Conservation (phyloP, 768 basidiomycete genomes). For the Russula lepida region DNA sequence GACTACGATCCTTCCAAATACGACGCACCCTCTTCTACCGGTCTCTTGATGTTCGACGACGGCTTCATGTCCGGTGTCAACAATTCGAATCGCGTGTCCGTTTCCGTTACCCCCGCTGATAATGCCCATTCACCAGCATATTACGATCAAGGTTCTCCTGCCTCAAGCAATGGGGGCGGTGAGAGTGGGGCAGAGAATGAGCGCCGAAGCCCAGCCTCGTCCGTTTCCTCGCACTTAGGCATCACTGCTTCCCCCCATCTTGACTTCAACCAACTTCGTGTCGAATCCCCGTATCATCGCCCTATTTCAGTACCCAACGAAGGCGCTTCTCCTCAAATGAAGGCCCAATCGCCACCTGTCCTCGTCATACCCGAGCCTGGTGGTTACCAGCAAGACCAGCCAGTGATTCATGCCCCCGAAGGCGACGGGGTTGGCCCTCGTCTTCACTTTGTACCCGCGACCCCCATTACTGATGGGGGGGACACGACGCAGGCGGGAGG, state of each 20-base stretch:
- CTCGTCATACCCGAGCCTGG: slow-evolving; percentile 46
- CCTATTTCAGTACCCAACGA: slow-evolving; percentile 37
- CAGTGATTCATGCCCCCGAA: slow-evolving; percentile 54
- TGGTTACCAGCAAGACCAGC: slow-evolving; percentile 34
- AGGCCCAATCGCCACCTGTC: slow-evolving; percentile 58
- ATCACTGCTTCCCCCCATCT: slow-evolving; percentile 45
- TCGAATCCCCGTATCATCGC: slow-evolving; percentile 57
- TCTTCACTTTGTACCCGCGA: slow-evolving; percentile 76
- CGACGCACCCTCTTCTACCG: slow-evolving; percentile 41
- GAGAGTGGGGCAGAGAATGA: slow-evolving; percentile 41
- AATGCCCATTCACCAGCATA: slow-evolving; percentile 33
- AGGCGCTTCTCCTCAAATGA: slow-evolving; percentile 33
- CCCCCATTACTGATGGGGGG: slow-evolving; percentile 56
- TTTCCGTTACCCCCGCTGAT: slow-evolving; percentile 28
- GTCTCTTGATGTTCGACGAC: slow-evolving; percentile 26
- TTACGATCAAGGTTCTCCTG: slow-evolving; percentile 57
- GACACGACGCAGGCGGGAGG: slow-evolving; percentile 38
- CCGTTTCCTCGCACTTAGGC: slow-evolving; percentile 51
- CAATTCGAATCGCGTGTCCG: slow-evolving; percentile 44
- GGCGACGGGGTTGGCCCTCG: slow-evolving; percentile 49
- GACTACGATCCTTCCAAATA: slow-evolving; percentile 72
- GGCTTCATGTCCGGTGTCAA: slow-evolving; percentile 40
- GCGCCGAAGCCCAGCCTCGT: slow-evolving; percentile 53
- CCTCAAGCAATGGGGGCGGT: slow-evolving; percentile 42
- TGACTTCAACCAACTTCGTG: slow-evolving; percentile 49